A percentile compares a stretch with the other conserved stretches of the same genome.
These are phyloP conservation scores for Exidia glandulosa DNA, from an alignment of 768 basidiomycete species.

Conservation along the genomic window DNA sequence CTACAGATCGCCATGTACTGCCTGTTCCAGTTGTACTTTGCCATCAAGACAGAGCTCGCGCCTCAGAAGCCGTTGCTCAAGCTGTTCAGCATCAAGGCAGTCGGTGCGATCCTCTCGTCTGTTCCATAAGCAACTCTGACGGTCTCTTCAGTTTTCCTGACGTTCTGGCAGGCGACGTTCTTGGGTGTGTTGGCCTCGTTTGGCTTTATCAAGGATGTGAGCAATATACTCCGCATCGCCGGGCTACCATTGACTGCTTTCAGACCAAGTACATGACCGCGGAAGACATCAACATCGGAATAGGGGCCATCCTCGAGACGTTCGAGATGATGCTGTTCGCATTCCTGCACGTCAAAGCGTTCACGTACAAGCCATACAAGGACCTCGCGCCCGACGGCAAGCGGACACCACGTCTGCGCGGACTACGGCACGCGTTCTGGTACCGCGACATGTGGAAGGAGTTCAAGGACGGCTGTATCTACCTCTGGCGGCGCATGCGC, in stretches of 20 bases:
- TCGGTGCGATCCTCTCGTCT: constrained; percentile 38
- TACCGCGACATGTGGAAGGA: constrained; percentile 60
- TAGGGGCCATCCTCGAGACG: constrained; percentile 55
- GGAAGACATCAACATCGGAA: constrained; percentile 60
- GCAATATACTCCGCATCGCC: constrained; percentile 8
- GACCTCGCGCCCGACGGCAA: constrained; percentile 20
- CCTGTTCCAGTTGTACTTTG: constrained; percentile 57
- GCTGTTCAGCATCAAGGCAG: constrained; percentile 61
- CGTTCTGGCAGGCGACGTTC: constrained; percentile 65
- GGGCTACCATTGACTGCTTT: not conserved
- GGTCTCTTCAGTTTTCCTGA: constrained; percentile 43
- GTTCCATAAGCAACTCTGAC: not conserved
- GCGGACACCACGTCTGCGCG: constrained; percentile 42
- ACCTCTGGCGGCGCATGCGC: constrained; percentile 41
- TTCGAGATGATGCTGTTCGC: constrained; percentile 73
- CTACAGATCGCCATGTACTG: constrained; percentile 48
- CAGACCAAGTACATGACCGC: constrained; percentile 34
- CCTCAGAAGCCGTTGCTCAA: constrained; percentile 54
- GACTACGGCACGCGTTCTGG: constrained; percentile 55
- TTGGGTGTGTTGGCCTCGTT: constrained; percentile 46
- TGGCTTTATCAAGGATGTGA: constrained; percentile 52
- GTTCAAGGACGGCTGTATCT: constrained; percentile 45
- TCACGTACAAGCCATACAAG: constrained; percentile 55
- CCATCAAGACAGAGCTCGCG: constrained; percentile 41
- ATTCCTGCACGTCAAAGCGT: constrained; percentile 60